Evolutionary conservation across 2,329 filamentous ascomycete genomes (phyloP), one percentile per base, ranked within the genome.

Genomic region (Cyphellophora europaea): DNA sequence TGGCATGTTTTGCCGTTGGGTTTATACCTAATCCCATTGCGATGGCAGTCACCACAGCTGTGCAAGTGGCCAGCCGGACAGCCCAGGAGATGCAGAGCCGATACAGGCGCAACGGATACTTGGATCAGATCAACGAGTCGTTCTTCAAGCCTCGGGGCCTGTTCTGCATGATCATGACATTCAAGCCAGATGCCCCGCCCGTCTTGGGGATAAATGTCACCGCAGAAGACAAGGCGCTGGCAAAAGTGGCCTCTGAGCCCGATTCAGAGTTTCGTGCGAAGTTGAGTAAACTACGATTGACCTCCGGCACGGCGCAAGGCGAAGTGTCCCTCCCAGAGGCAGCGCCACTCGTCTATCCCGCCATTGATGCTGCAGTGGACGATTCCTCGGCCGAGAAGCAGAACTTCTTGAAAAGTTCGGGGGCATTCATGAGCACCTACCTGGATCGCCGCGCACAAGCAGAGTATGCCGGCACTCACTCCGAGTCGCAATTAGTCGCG

Each of bases 61-160:
- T 48, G 3, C 37, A 41, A 16, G 40, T 39, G 15, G 35, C 38
- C 19, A 38, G 28, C 33, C 15, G 19, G 12, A 40, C 40, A 5
- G 43, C 30, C n/a, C 17, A 40, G 31, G 42, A 43, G 29, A 16
- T 45, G n/a, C 44, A 43, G 30, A 31, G 38, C 10, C 57, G 45
- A 27, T 32, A 44, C 25, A 55, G 61, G 27, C 62, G 67, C 0
- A 77, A 75, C 45, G 55, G 50, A 0, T 78, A 73, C 48, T 61
- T 79, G 11, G 65, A 75, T 43, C 54, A 59, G 21, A 62, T 74
- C 45, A 79, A 78, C 46, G 58, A 65, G 6, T 59, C 69, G 3
- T 65, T 74, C 39, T 79, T 79, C 51, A 63, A 61, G 30, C 73
- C 74, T 0, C 63, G 63, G 2, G 74, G 74, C 0, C 59, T 78